These are phyloP conservation scores for Orbilia oligospora DNA, from an alignment of 2,329 filamentous ascomycete genomes.

Conservation along the genomic window DNA sequence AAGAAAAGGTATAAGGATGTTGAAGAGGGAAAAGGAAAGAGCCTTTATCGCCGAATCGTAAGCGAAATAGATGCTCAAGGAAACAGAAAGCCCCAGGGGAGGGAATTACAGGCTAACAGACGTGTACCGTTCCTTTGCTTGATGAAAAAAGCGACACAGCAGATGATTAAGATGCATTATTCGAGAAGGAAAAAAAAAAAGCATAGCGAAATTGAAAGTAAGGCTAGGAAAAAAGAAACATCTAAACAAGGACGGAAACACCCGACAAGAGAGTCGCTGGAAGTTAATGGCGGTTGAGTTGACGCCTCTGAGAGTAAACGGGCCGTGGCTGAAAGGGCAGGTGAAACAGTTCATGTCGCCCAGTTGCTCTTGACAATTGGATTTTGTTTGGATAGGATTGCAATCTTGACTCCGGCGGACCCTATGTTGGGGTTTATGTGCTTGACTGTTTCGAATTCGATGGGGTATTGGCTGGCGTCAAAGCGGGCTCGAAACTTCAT, in stretches of 20 bases:
- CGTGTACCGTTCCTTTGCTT: slow-evolving; percentile 55
- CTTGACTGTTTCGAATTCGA: slow-evolving; percentile 22
- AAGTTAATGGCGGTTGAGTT: slow-evolving; percentile 20
- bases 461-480: slow-evolving; percentile 23
- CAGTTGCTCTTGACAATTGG: slow-evolving; percentile 19
- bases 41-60: slow-evolving; percentile 57
- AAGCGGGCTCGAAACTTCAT: slow-evolving; percentile 42
- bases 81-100: slow-evolving; percentile 52
- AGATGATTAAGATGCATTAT: slow-evolving; percentile 61
- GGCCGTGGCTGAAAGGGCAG: not conserved
- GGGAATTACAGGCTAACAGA: slow-evolving; percentile 61
- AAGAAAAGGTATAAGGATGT: slow-evolving; percentile 53
- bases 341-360: slow-evolving; percentile 1
- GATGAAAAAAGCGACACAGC: slow-evolving; percentile 45
- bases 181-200: slow-evolving; percentile 28
- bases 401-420: slow-evolving; percentile 14
- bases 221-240: slow-evolving; percentile 38
- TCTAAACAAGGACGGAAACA: slow-evolving; percentile 42
- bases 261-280: slow-evolving; percentile 30
- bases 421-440: slow-evolving; percentile 18
- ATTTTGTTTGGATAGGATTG: not conserved
- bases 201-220: slow-evolving; percentile 29
- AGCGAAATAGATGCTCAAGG: slow-evolving; percentile 32
- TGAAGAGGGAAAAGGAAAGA: slow-evolving; percentile 30
- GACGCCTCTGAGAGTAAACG: slow-evolving; percentile 1